Evolutionary conservation across 768 basidiomycete species (phyloP).

Genomic region (Sutorius australiensis): DNA sequence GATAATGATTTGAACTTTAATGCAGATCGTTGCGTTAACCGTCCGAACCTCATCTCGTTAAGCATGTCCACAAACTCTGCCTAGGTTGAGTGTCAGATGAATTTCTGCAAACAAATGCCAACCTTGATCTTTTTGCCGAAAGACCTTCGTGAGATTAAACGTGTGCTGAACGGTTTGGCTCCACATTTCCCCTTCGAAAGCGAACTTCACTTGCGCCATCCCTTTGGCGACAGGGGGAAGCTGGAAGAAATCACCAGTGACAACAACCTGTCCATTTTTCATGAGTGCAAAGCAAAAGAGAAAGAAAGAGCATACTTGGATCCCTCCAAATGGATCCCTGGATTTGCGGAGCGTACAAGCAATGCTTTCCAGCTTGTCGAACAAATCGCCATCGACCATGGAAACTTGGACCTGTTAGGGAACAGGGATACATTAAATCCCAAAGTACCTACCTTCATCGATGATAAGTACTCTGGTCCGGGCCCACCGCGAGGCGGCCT

Average conservation of each 20-base stretch:
- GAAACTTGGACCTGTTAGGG: conserved; percentile 58
- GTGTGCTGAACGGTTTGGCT: conserved; percentile 66
- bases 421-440: background rate
- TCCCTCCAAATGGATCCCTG: conserved; percentile 83
- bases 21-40: conserved; percentile 60
- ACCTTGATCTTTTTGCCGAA: conserved; percentile 92
- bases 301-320: conserved; percentile 55
- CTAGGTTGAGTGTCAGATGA: conserved; percentile 1
- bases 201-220: conserved; percentile 65
- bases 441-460: conserved; percentile 57
- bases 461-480: conserved; percentile 82
- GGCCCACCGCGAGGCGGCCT: conserved; percentile 74
- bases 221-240: conserved; percentile 85
- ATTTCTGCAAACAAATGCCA: conserved; percentile 17
- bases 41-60: conserved; percentile 96
- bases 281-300: background rate
- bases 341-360: conserved; percentile 62
- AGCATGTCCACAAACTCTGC: conserved; percentile 92
- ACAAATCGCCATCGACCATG: conserved; percentile 92
- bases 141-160: conserved; percentile 93
- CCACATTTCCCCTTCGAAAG: conserved; percentile 89
- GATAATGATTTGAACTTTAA: conserved; percentile 65
- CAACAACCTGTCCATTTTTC: conserved; percentile 55
- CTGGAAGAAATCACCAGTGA: conserved; percentile 98
- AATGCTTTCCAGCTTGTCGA: conserved; percentile 83